Evolutionary conservation across 1,284 basidiomycete genomes (phyloP).

Genomic region (Spongiforma sp.): DNA sequence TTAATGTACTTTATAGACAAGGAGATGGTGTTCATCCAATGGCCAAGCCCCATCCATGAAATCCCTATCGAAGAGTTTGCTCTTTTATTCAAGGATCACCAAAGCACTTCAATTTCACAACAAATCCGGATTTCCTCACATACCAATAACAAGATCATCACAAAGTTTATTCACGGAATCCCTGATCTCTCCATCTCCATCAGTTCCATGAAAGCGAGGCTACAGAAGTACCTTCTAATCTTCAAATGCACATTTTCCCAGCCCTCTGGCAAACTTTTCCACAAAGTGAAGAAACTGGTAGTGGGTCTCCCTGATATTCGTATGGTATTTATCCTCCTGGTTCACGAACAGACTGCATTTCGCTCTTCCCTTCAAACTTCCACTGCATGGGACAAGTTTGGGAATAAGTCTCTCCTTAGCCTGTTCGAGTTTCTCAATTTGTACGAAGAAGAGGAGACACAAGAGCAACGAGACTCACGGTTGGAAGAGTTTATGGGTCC

Average conservation of each 20-base stretch:
- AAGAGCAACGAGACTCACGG: neutral
- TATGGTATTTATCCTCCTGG: neutral
- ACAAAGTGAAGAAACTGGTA: neutral
- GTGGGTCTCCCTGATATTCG: neutral
- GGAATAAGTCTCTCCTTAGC: neutral
- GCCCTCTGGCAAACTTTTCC: neutral
- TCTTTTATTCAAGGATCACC: neutral
- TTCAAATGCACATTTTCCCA: neutral
- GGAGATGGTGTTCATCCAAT: neutral
- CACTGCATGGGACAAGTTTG: neutral
- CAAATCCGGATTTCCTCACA: neutral
- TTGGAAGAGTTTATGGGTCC: neutral
- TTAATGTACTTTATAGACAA: neutral
- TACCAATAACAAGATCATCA: neutral
- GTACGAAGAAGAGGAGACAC: neutral
- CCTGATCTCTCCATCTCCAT: neutral
- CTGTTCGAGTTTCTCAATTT: neutral
- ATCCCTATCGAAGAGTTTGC: neutral
- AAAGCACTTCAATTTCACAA: neutral
- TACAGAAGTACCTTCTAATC: neutral
- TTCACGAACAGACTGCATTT: neutral
- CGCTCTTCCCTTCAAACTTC: neutral
- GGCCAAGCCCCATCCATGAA: neutral
- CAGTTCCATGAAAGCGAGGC: neutral
- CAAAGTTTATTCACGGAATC: neutral